These are phyloP conservation scores for Fusarium miscanthi DNA, from an alignment of 2,329 filamentous ascomycete genomes.

Conservation along the genomic window DNA sequence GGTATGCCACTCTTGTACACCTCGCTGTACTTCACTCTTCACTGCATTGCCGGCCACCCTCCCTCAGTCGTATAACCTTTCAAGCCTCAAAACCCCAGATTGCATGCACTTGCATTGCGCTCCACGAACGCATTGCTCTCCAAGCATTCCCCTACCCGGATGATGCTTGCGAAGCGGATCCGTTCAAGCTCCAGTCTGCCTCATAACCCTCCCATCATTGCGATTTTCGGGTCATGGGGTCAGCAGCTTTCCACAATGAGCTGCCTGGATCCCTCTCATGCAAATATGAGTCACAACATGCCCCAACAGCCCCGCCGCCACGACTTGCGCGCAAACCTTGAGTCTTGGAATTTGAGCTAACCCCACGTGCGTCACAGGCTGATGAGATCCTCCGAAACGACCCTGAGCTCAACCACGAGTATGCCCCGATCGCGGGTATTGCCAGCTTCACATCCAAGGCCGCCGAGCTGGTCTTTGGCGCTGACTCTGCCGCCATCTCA, in stretches of 20 bases:
- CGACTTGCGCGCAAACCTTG: slow-evolving; percentile 10
- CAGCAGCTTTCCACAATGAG: slow-evolving; percentile 20
- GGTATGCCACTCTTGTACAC: slow-evolving; percentile 61
- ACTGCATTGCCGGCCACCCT: slow-evolving; percentile 1
- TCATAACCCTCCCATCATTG: slow-evolving; percentile 20
- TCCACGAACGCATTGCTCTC: slow-evolving; percentile 17
- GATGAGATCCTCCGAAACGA: slow-evolving; percentile 90
- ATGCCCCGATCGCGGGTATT: slow-evolving; percentile 94
- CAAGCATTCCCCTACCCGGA: background rate
- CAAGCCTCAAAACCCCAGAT: background rate
- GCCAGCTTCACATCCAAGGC: slow-evolving; percentile 87
- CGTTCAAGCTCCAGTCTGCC: slow-evolving; percentile 11
- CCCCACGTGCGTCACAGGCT: slow-evolving; percentile 68
- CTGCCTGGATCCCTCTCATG: slow-evolving; percentile 26
- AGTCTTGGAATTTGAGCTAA: slow-evolving; percentile 36
- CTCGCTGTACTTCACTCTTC: slow-evolving; percentile 12
- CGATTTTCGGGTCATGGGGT: slow-evolving; percentile 38
- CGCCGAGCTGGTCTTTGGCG: slow-evolving; percentile 87
- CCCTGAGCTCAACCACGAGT: slow-evolving; percentile 95
- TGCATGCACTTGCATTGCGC: slow-evolving; percentile 14
- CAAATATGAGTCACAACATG: slow-evolving; percentile 26
- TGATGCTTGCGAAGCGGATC: slow-evolving; percentile 18
- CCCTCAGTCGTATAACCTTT: slow-evolving; percentile 14
- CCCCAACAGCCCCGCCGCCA: slow-evolving; percentile 28
- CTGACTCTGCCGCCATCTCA: slow-evolving; percentile 80